phyloP scores from a whole-genome alignment of 192 early-diverging fungal species.

The Mortierella alpina region DNA sequence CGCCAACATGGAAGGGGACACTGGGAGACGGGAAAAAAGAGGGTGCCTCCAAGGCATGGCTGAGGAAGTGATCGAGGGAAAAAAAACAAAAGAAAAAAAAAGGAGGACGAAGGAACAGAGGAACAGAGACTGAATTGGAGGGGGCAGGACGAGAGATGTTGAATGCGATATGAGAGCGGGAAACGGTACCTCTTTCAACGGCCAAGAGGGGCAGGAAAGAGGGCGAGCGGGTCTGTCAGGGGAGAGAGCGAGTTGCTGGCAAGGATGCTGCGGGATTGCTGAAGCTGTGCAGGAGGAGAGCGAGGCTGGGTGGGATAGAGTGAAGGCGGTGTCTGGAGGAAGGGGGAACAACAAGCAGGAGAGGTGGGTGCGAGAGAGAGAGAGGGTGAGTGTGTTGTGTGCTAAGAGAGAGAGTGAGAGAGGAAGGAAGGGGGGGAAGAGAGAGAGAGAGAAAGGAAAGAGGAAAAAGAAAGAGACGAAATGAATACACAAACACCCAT shows the following conservation, averaged over 20 bases:
- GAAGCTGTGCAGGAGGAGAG: too few species aligned
- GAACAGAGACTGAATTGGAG: slow-evolving; percentile 1
- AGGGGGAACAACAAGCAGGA: too few species aligned
- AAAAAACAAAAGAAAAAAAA: neutral
- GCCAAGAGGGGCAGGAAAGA: neutral
- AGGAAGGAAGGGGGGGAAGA: slow-evolving; percentile 1
- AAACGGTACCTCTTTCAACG: slow-evolving; percentile 1
- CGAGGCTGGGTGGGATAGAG: too few species aligned
- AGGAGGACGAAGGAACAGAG: neutral
- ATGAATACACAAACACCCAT: neutral
- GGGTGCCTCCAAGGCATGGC: neutral
- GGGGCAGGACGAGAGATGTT: neutral
- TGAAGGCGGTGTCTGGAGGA: too few species aligned
- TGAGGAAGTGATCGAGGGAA: neutral
- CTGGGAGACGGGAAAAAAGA: neutral
- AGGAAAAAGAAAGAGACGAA: neutral
- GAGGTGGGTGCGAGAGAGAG: neutral
- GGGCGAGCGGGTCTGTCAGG: neutral
- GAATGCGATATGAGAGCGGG: neutral
- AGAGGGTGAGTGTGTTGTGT: neutral
- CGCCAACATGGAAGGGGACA: too few species aligned
- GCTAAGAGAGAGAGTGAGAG: neutral
- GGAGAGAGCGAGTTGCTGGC: neutral
- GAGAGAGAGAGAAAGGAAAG: slow-evolving; percentile 1
- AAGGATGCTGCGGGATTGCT: too few species aligned